Percentiles rank a stretch among this genome's conserved stretches.
Evolutionary conservation across 1,284 basidiomycete genomes (phyloP).

Genomic region (Phellopilus nigrolimitatus): DNA sequence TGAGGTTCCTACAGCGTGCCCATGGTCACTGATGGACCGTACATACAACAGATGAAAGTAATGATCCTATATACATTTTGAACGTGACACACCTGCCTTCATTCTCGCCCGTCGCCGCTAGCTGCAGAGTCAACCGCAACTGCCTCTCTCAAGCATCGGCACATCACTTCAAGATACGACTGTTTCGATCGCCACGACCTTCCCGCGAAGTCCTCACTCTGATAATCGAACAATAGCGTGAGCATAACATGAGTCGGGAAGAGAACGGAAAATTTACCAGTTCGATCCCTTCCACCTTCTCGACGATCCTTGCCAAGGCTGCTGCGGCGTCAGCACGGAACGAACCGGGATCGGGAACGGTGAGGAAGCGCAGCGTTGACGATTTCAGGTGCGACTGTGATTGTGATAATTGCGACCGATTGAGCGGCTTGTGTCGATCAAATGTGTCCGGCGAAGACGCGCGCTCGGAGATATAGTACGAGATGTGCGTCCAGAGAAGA

Average conservation of each 20-base stretch:
- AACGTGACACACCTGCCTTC: background rate
- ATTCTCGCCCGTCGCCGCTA: background rate
- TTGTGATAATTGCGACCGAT: slow-evolving; percentile 30
- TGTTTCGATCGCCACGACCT: slow-evolving; percentile 54
- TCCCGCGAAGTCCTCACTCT: slow-evolving; percentile 37
- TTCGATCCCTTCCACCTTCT: slow-evolving; percentile 46
- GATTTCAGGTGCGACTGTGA: slow-evolving; percentile 16
- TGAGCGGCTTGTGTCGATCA: slow-evolving; percentile 26
- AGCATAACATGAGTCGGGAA: background rate
- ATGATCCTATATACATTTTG: too few relatives aligned
- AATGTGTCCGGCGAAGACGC: background rate
- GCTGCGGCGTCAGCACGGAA: slow-evolving; percentile 53
- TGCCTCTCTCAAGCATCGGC: slow-evolving; percentile 55
- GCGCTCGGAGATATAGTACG: slow-evolving; percentile 42
- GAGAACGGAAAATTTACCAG: slow-evolving; percentile 35
- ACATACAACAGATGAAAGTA: too few relatives aligned
- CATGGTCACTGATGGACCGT: background rate
- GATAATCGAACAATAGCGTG: background rate
- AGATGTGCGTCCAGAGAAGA: slow-evolving; percentile 81
- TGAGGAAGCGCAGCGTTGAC: slow-evolving; percentile 47
- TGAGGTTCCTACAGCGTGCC: background rate
- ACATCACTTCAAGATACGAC: slow-evolving; percentile 67
- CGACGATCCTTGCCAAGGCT: slow-evolving; percentile 47
- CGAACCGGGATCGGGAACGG: slow-evolving; percentile 45
- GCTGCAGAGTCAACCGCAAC: slow-evolving; percentile 22